Base-by-base conservation (phyloP, 176 grass and related monocot genomes). In the Urochloa ruziziensis region DNA sequence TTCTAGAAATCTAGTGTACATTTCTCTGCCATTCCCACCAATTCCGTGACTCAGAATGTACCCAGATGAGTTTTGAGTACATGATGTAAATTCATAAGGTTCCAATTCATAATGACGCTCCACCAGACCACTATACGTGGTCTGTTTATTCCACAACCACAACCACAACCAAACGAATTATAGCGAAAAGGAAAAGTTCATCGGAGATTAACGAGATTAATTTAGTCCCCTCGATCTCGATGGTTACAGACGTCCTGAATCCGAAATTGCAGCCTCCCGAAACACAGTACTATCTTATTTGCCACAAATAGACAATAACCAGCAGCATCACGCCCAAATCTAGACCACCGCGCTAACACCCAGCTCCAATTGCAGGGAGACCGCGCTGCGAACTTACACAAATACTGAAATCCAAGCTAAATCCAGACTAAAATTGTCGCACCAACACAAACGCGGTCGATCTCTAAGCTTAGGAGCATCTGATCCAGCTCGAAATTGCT, bases 341-440 rank as follows among this genome's bases (percentile, higher is more conserved):
- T 67, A 40, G 30, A 23, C 42, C 85, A 49, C 51, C 17, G 2
- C 23, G 16, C 57, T 21, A 63, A 21, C 57, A 13, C 7, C 11
- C 42, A 52, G 58, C 42, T 74, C 32, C 15, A 64, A 15, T 25
- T n/a, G 24, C 81, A 51, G 29, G 23, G 62, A 0, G 15, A 24
- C 52, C 40, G 40, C 52, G 28, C 37, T 13, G 58, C 39, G 52
- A 47, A 40, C n/a, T 12, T 15, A 40, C 2, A 49, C 7, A 49
- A 2, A 48, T 49, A 17, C 15, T 72, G 3, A 25, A 62, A 46
- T 78, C 43, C 59, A 49, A 82, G 37, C 78, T 82, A 68, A 81
- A 82, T 80, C 78, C 71, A 74, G 16, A 46, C 79, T 6, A 21
- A 82, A 82, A 49, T 61, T 15, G 1, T 0, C n/a, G 51, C 39